Evolutionary conservation across 2,329 filamentous ascomycete species (phyloP).

Genomic region (Juglanconis sp.): DNA sequence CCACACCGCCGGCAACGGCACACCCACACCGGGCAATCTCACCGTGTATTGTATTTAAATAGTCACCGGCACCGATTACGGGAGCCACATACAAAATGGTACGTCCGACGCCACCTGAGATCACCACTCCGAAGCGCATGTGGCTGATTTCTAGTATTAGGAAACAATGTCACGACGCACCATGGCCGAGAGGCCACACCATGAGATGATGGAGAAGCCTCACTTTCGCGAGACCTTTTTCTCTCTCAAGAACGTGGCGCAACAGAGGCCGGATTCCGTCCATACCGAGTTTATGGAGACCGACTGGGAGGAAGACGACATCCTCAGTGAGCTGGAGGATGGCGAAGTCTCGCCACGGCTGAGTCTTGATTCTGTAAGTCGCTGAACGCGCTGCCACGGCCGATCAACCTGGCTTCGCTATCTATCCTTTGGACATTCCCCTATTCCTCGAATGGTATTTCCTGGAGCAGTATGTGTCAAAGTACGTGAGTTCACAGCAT

Average conservation of each 20-base stretch:
- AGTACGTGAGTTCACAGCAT: not conserved
- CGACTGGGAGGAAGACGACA: conserved; percentile 66
- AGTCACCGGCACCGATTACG: not conserved
- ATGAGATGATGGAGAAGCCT: conserved; percentile 52
- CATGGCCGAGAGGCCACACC: conserved; percentile 38
- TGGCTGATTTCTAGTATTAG: conserved; percentile 23
- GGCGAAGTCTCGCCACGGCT: conserved; percentile 59
- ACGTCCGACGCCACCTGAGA: conserved; percentile 17
- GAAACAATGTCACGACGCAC: conserved; percentile 31
- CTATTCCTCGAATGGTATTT: not conserved
- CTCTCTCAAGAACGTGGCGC: conserved; percentile 48
- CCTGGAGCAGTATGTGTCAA: not conserved
- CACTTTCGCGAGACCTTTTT: conserved; percentile 58
- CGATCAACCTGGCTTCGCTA: not conserved
- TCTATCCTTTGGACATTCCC: not conserved
- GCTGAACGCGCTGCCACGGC: not conserved
- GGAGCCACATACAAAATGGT: conserved; percentile 30
- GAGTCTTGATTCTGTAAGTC: conserved; percentile 69
- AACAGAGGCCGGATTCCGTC: conserved; percentile 62
- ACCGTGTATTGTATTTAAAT: not conserved
- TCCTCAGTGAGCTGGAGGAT: conserved; percentile 58
- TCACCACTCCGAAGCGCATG: not conserved
- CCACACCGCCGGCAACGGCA: conserved; percentile 38
- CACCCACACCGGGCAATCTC: conserved; percentile 3
- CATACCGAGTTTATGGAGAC: conserved; percentile 78